These are phyloP conservation scores for Lyophyllum decastes DNA, from an alignment of 768 basidiomycete species.

Conservation along the genomic window DNA sequence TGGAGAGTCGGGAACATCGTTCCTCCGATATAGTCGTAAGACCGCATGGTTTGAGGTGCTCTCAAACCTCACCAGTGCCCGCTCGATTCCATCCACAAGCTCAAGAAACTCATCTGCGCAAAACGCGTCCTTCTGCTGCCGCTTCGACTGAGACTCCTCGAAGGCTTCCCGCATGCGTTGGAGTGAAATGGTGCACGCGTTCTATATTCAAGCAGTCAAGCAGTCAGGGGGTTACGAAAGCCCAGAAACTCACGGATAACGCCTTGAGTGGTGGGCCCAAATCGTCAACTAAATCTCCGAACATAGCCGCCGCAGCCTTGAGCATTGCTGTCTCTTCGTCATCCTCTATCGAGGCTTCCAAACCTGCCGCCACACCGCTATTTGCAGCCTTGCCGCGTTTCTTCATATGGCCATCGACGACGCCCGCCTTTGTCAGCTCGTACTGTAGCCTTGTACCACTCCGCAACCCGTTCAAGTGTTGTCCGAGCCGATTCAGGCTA, in stretches of 20 bases:
- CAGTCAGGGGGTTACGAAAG: background rate
- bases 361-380: constrained; percentile 7
- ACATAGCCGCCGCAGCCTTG: constrained; percentile 69
- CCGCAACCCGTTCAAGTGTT: constrained; percentile 89
- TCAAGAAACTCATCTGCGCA: constrained; percentile 63
- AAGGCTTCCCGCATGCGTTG: constrained; percentile 69
- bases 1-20: constrained; percentile 32
- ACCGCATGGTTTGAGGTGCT: constrained; percentile 85
- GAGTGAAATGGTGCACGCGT: constrained; percentile 60
- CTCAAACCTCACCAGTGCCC: constrained; percentile 73
- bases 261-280: constrained; percentile 76
- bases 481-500: constrained; percentile 86
- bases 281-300: constrained; percentile 79
- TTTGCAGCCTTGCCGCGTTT: constrained; percentile 19
- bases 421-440: constrained; percentile 69
- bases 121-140: constrained; percentile 32
- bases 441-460: constrained; percentile 84
- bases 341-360: constrained; percentile 19
- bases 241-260: constrained; percentile 56
- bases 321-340: constrained; percentile 44
- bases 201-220: constrained; percentile 36
- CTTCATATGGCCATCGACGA: constrained; percentile 19
- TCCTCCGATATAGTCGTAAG: constrained; percentile 67
- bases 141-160: constrained; percentile 40
- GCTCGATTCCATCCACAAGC: constrained; percentile 66